Percentiles rank a stretch among this genome's conserved stretches.
Evolutionary conservation across 768 basidiomycete species (phyloP).

Genomic region (Podaxis mareebaensis): DNA sequence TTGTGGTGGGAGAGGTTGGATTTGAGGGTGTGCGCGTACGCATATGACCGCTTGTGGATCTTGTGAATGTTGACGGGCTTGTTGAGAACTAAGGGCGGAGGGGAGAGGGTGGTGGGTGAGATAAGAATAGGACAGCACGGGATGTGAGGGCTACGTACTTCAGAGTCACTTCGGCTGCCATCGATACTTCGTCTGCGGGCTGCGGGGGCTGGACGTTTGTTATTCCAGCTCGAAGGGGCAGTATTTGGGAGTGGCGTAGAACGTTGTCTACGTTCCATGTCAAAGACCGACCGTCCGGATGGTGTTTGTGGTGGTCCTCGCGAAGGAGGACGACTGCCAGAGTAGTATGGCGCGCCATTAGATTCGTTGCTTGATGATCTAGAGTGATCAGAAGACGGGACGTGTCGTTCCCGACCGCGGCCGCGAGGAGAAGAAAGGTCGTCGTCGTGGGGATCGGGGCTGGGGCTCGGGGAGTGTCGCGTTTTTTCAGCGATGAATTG

Average conservation of each 20-base stretch:
- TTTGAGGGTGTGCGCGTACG: slow-evolving; percentile 73
- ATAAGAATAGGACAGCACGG: background rate
- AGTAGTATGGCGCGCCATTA: slow-evolving; percentile 39
- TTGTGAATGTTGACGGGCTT: slow-evolving; percentile 35
- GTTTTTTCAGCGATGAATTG: slow-evolving; percentile 65
- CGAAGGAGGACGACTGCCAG: slow-evolving; percentile 53
- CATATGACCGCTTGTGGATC: slow-evolving; percentile 37
- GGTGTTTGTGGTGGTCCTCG: slow-evolving; percentile 58
- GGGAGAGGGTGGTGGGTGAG: background rate
- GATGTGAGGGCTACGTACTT: slow-evolving; percentile 45
- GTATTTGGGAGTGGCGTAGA: slow-evolving; percentile 56
- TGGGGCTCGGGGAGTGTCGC: slow-evolving; percentile 41
- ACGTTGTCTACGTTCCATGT: slow-evolving; percentile 68
- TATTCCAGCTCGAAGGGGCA: slow-evolving; percentile 72
- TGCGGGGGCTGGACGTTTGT: slow-evolving; percentile 67
- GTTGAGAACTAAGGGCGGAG: slow-evolving; percentile 15
- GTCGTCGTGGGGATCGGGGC: slow-evolving; percentile 38
- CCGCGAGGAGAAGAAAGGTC: slow-evolving; percentile 34
- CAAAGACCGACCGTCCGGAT: slow-evolving; percentile 59
- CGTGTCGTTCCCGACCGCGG: slow-evolving; percentile 27
- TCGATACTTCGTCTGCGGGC: slow-evolving; percentile 73
- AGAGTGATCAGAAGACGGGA: slow-evolving; percentile 15
- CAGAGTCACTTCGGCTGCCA: slow-evolving; percentile 74
- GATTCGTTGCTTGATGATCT: slow-evolving; percentile 65
- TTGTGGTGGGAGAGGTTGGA: slow-evolving; percentile 54